Percentiles rank a stretch among this genome's conserved stretches.
phyloP scores from a whole-genome alignment of 768 basidiomycete genomes.

The Paxillus involutus region DNA sequence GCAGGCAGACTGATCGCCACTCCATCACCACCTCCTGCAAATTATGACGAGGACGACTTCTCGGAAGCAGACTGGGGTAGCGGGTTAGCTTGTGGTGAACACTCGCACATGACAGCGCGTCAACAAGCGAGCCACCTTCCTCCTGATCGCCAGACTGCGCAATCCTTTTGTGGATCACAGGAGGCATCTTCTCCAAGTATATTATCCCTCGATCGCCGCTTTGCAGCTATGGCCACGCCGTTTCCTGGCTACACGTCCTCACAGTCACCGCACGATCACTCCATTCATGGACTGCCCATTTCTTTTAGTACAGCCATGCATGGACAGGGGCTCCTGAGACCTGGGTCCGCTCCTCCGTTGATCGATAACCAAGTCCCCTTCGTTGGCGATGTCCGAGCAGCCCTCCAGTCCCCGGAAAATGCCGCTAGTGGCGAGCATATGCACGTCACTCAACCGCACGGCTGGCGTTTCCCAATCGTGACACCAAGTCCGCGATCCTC shows the following conservation, averaged over 20 bases:
- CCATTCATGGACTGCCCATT: slow-evolving; percentile 20
- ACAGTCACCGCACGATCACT: slow-evolving; percentile 30
- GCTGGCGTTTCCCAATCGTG: slow-evolving; percentile 20
- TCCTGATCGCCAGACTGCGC: slow-evolving; percentile 19
- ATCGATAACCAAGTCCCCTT: slow-evolving; percentile 29
- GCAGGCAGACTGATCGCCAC: slow-evolving; percentile 14
- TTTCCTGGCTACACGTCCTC: slow-evolving; percentile 30
- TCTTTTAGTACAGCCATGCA: slow-evolving; percentile 27
- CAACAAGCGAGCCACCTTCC: slow-evolving; percentile 9
- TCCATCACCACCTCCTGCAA: slow-evolving; percentile 21
- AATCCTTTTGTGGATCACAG: slow-evolving; percentile 15
- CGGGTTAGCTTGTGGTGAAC: slow-evolving; percentile 15
- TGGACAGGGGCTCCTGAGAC: slow-evolving; percentile 20
- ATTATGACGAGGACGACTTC: slow-evolving; percentile 25
- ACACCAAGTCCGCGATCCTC: slow-evolving; percentile 32
- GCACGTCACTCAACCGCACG: slow-evolving; percentile 14
- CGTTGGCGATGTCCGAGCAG: slow-evolving; percentile 26
- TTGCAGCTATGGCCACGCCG: slow-evolving; percentile 24
- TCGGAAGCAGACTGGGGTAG: slow-evolving; percentile 13
- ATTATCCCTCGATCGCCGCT: slow-evolving; percentile 25
- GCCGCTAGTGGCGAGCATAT: slow-evolving; percentile 9
- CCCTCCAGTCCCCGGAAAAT: slow-evolving; percentile 16
- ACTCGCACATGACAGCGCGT: slow-evolving; percentile 9
- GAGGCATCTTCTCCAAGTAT: slow-evolving; percentile 17
- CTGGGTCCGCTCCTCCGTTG: slow-evolving; percentile 30